A percentile compares a stretch with the other conserved stretches of the same genome.
phyloP scores from a whole-genome alignment of 1,284 basidiomycete genomes.

The Trichosporon asahii region DNA sequence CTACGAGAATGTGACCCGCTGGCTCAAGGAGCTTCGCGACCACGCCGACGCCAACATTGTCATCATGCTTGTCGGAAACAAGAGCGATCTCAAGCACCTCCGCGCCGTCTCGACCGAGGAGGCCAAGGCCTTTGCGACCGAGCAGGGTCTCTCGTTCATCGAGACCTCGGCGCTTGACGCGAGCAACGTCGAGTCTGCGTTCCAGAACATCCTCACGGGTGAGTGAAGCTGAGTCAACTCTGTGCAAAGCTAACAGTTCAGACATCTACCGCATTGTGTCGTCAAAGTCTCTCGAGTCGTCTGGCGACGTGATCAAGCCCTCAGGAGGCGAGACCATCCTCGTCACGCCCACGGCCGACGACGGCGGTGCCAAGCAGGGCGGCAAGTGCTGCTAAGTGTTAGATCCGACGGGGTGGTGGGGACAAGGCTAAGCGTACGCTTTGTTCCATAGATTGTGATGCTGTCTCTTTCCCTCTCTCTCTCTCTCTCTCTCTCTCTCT shows the following conservation, averaged over 20 bases:
- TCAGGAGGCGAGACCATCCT: slow-evolving; percentile 69
- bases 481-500: not conserved
- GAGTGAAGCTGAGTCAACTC: slow-evolving; percentile 34
- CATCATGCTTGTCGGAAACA: slow-evolving; percentile 93
- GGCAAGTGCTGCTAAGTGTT: slow-evolving; percentile 49
- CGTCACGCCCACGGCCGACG: slow-evolving; percentile 60
- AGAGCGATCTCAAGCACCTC: slow-evolving; percentile 97
- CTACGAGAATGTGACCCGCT: slow-evolving; percentile 92
- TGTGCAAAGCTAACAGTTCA: not conserved
- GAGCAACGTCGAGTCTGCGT: slow-evolving; percentile 93
- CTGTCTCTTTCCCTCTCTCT: not conserved
- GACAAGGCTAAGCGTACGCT: not conserved
- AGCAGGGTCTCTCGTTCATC: slow-evolving; percentile 89
- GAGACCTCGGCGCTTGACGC: slow-evolving; percentile 99
- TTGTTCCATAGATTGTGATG: slow-evolving; percentile 6
- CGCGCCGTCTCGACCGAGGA: slow-evolving; percentile 92
- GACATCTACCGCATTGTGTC: slow-evolving; percentile 91
- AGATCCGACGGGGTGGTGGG: slow-evolving; percentile 1
- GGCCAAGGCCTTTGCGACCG: slow-evolving; percentile 74
- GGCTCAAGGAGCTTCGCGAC: slow-evolving; percentile 97
- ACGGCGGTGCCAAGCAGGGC: slow-evolving; percentile 50
- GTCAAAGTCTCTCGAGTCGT: slow-evolving; percentile 79
- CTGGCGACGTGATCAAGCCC: slow-evolving; percentile 66
- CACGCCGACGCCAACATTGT: slow-evolving; percentile 91
- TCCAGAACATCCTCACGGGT: slow-evolving; percentile 97